phyloP scores from a whole-genome alignment of 805 yeast genomes.

The Wickerhamiella dianesei region DNA sequence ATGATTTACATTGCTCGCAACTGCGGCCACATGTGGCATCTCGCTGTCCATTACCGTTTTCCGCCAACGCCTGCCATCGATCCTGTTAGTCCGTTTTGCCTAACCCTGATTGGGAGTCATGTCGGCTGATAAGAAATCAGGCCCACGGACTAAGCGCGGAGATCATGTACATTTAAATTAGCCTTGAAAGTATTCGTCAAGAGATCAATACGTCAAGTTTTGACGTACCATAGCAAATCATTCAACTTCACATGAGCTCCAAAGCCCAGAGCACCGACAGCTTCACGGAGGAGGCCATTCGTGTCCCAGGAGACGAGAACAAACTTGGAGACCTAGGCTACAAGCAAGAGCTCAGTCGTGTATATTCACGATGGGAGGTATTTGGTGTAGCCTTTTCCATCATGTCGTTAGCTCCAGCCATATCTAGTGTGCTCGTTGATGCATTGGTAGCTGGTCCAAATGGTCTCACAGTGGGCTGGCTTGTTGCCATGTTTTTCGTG shows the following conservation, averaged over 20 bases:
- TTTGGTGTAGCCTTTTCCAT: constrained; percentile 58
- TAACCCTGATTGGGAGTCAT: neutral
- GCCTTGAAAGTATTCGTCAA: too few relatives aligned
- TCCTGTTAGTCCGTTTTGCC: neutral
- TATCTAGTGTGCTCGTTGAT: constrained; percentile 38
- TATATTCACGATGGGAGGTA: constrained; percentile 44
- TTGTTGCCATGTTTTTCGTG: constrained; percentile 43
- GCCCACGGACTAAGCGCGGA: neutral
- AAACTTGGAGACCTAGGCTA: constrained; percentile 42
- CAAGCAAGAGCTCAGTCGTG: constrained; percentile 48
- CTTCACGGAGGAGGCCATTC: neutral
- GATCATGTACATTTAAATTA: too few relatives aligned
- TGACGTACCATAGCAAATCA: too few relatives aligned
- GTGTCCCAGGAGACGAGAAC: constrained; percentile 16
- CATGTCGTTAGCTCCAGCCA: constrained; percentile 48
- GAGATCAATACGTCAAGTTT: too few relatives aligned
- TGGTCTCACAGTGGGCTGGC: constrained; percentile 52
- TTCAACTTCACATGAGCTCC: neutral
- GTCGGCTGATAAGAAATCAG: neutral
- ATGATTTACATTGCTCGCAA: too few relatives aligned
- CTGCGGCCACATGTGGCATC: neutral
- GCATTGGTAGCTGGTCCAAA: constrained; percentile 47
- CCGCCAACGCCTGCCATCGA: neutral
- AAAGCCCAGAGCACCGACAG: neutral
- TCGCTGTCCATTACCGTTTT: neutral